Base-by-base conservation (phyloP, 768 basidiomycete species). In the Flagelloscypha sp. region DNA sequence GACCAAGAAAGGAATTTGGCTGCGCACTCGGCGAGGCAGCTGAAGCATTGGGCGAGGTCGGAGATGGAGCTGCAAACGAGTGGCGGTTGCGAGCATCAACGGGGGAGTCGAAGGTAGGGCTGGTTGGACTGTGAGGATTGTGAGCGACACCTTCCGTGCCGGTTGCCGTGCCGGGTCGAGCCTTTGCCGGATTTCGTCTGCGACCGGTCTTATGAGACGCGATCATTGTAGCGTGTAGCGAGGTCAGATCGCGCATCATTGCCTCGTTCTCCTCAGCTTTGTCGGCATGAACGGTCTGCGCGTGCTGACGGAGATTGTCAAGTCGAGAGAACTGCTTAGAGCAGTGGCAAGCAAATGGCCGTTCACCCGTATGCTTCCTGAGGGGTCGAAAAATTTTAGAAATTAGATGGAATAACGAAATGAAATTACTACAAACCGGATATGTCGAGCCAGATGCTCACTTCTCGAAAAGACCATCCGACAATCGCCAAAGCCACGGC, bases 351-450 rank as follows among this genome's bases (percentile, higher is more conserved):
- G 79, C 76, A 59, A 98, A 98, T 12, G 94, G 94, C 13, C 92
- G 79, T 55, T 97, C 94, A 43, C 94, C 94, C 4, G 94, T 97
- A 59, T 98, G 94, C 73, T 97, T 97, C 47, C 93, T 97, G 62
- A 44, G 18, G 24, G 38, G 43, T 33, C 39, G 43, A 37, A 41
- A 33, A 44, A 44, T 37, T 41, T 40, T 30, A 40, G 27, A 38
- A 17, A 29, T 31, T 11, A 23, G 20, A 15, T 22, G 13, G 17
- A 36, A 2, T 29, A 11, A 33, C 10, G 22, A 19, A 24, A 27
- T 31, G 32, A 34, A 22, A 47, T 45, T 38, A 52, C 48, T 41
- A 57, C 76, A 56, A 52, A 92, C 92, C 94, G 70, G 56, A 95
- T 85, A 66, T 98, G 94, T 49, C 94, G 72, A 41, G 93, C 90